Conservation (phyloP, 2,329 filamentous ascomycete genomes). For the Verruconis gallopava region DNA sequence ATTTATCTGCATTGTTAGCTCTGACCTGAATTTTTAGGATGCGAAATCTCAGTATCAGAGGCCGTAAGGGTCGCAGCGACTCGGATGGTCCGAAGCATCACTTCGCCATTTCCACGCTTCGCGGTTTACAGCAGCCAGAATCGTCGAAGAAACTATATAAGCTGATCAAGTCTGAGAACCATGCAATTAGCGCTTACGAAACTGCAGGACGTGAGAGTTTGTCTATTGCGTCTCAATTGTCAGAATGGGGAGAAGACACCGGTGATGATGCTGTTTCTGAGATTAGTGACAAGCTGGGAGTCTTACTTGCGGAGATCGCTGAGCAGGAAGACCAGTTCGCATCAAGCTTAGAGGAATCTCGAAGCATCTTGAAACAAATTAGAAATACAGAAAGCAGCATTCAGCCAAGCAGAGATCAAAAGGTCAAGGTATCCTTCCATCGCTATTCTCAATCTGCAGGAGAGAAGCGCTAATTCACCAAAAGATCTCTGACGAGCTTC, state of each 20-base stretch:
- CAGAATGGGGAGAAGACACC: constrained; percentile 91
- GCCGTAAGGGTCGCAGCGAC: constrained; percentile 39
- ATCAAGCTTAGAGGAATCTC: constrained; percentile 73
- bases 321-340: constrained; percentile 88
- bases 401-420: constrained; percentile 79
- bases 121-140: constrained; percentile 71
- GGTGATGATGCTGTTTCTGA: constrained; percentile 78
- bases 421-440: constrained; percentile 45
- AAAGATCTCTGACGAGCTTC: constrained; percentile 76
- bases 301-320: constrained; percentile 81
- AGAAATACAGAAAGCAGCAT: constrained; percentile 93
- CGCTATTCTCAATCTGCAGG: constrained; percentile 11
- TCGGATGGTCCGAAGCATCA: constrained; percentile 43
- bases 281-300: constrained; percentile 89
- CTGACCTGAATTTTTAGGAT: constrained; percentile 41
- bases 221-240: constrained; percentile 77
- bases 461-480: too few relatives aligned
- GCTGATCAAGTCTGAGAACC: constrained; percentile 91
- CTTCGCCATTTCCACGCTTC: constrained; percentile 78
- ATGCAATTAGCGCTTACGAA: constrained; percentile 74
- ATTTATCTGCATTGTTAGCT: too few relatives aligned
- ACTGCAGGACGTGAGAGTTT: constrained; percentile 71
- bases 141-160: constrained; percentile 79
- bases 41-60: constrained; percentile 61
- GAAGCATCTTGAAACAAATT: constrained; percentile 74